These are phyloP conservation scores for Phytophthora citricola DNA, from an alignment of 352 stramenopile genomes.

Conservation along the genomic window DNA sequence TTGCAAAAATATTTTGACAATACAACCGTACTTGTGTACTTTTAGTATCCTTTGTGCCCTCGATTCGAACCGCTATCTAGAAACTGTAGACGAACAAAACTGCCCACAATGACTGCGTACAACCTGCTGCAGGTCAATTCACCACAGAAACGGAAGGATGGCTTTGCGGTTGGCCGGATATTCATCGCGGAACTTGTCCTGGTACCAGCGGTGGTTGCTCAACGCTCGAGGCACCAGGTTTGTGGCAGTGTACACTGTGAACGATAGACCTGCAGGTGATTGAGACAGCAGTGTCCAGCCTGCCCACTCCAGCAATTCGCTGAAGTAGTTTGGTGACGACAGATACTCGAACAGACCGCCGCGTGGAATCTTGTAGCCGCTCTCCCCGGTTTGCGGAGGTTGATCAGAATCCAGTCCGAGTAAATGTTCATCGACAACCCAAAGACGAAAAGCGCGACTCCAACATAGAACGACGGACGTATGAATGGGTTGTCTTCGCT, in stretches of 20 bases:
- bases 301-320: slow-evolving; percentile 77
- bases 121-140: background rate
- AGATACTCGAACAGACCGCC: slow-evolving; percentile 75
- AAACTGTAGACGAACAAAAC: background rate
- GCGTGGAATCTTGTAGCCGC: slow-evolving; percentile 62
- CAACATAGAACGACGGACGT: slow-evolving; percentile 61
- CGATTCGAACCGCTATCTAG: no score
- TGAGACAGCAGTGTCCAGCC: slow-evolving; percentile 68
- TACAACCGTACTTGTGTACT: no score
- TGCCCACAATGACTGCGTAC: background rate
- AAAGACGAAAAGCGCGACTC: slow-evolving; percentile 53
- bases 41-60: no score
- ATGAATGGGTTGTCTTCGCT: slow-evolving; percentile 35
- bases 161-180: slow-evolving; percentile 46
- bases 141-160: slow-evolving; percentile 54
- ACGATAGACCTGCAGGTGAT: slow-evolving; percentile 59
- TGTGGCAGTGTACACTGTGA: slow-evolving; percentile 55
- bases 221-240: slow-evolving; percentile 58
- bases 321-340: slow-evolving; percentile 82
- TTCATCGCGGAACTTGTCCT: slow-evolving; percentile 56
- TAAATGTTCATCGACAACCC: slow-evolving; percentile 72
- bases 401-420: slow-evolving; percentile 73
- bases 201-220: slow-evolving; percentile 65
- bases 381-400: slow-evolving; percentile 65
- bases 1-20: no score